phyloP scores from a whole-genome alignment of 306 rosid genomes.

The Astragalus glycyphyllos region DNA sequence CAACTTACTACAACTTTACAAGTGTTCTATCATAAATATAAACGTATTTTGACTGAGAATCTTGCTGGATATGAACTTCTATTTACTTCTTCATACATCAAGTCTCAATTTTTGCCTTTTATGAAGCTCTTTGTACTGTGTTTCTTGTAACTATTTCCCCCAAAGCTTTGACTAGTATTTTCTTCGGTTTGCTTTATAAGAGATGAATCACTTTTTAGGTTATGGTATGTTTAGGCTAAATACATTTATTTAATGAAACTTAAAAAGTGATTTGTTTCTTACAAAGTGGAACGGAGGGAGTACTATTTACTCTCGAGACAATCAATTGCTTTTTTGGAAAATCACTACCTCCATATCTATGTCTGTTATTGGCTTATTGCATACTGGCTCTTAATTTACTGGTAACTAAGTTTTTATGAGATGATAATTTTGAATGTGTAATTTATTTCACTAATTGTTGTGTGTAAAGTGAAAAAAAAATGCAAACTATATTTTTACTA shows the following conservation, averaged over 20 bases:
- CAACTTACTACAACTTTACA: too few species aligned
- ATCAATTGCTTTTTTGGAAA: neutral
- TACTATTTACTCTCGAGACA: too few species aligned
- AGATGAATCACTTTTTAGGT: too few species aligned
- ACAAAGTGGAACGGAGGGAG: too few species aligned
- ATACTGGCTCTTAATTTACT: constrained; percentile 10
- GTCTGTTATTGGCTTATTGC: neutral
- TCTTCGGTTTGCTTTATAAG: too few species aligned
- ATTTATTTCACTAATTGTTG: neutral
- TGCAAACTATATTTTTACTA: neutral
- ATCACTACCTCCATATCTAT: neutral
- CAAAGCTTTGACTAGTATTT: neutral
- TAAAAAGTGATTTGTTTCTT: too few species aligned
- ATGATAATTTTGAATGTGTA: constrained; percentile 21
- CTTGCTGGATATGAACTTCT: neutral
- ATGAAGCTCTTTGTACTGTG: neutral
- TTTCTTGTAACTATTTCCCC: neutral
- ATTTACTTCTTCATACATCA: constrained; percentile 12
- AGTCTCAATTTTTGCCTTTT: constrained; percentile 12
- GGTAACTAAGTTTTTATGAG: neutral
- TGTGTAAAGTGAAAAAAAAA: neutral
- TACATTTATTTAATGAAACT: too few species aligned
- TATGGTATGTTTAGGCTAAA: too few species aligned
- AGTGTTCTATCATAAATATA: too few species aligned
- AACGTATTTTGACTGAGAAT: too few species aligned